Evolutionary conservation across 805 yeast species (phyloP), one percentile per base, ranked within the genome.

Genomic region (Candida sithepensis): DNA sequence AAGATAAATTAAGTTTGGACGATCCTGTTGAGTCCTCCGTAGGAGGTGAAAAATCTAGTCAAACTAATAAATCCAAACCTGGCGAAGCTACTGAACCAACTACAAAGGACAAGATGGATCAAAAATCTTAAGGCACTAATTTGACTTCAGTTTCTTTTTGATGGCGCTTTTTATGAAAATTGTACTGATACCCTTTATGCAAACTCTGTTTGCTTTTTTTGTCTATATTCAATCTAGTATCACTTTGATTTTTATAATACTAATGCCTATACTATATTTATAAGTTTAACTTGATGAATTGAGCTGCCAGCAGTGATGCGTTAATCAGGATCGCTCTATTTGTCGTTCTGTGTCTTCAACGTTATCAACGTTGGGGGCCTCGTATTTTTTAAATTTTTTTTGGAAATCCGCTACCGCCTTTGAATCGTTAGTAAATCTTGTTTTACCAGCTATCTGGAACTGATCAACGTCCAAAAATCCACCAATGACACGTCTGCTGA

Each of bases 1-100:
- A 78, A 57, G 90, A 84, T 63, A 75, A 74, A 50, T 63, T 82
- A 57, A 81, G 76, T 57, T 67, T 83, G 53, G 89, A 83, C 56
- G 61, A 54, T 34, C 36, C 38, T 28, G 48, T 24, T 13, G 46
- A 43, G 23, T n/a, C 47, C 8, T 16, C 32, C 20, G 43, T 30
- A 41, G 41, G 34, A 14, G 10, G 28, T 3, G 30, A 39, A 40
- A 45, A 46, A 37, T 44, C 46, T 26, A 22, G 24, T 43, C 41
- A 39, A 19, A 23, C 39, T 20, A 16, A 26, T 33, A 42, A 47
- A 32, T 42, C 41, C 16, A 30, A 30, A 12, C 5, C 16, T 30
- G 34, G 14, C 5, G 34, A 30, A 30, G 14, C 34, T 21, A 26
- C 20, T 23, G 32, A 39, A n/a, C 8, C 19, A 23, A 16, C 14